Evolutionary conservation across 1,284 basidiomycete genomes (phyloP).

Genomic region (Rhodotorula sp.): DNA sequence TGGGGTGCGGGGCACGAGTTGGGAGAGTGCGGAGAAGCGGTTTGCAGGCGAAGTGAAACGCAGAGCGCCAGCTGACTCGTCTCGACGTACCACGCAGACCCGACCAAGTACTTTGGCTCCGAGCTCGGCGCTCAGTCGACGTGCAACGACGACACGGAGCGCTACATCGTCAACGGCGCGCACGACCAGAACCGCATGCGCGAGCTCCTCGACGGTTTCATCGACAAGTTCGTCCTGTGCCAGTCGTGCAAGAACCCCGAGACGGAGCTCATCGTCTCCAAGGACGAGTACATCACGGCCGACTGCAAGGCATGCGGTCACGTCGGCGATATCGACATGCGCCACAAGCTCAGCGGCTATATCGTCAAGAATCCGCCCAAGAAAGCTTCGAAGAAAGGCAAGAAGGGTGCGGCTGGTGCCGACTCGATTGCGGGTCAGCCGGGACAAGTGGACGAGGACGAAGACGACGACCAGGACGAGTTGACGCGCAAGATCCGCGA

Average conservation of each 20-base stretch:
- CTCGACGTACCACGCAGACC: constrained; percentile 57
- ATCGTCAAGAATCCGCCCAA: constrained; percentile 92
- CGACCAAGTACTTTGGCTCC: constrained; percentile 98
- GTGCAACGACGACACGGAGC: constrained; percentile 92
- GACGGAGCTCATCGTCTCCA: constrained; percentile 90
- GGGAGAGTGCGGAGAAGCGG: too few relatives aligned
- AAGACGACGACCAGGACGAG: constrained; percentile 49
- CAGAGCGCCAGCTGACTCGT: not conserved
- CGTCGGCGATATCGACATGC: constrained; percentile 88
- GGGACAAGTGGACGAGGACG: constrained; percentile 35
- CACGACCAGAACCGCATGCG: constrained; percentile 89
- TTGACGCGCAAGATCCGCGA: constrained; percentile 58
- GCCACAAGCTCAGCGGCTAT: constrained; percentile 94
- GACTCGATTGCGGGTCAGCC: constrained; percentile 41
- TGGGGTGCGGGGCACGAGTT: too few relatives aligned
- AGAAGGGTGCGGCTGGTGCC: constrained; percentile 51
- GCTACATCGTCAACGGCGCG: constrained; percentile 98
- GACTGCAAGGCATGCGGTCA: constrained; percentile 99
- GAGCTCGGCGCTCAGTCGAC: constrained; percentile 98
- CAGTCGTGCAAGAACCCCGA: constrained; percentile 98
- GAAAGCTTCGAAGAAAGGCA: constrained; percentile 66
- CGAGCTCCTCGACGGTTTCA: constrained; percentile 94
- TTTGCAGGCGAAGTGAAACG: not conserved
- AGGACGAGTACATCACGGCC: constrained; percentile 82
- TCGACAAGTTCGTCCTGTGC: constrained; percentile 94